Percentiles rank a stretch among this genome's conserved stretches.
Evolutionary conservation across 768 basidiomycete genomes (phyloP).

Genomic region (Exsudoporus frostii): DNA sequence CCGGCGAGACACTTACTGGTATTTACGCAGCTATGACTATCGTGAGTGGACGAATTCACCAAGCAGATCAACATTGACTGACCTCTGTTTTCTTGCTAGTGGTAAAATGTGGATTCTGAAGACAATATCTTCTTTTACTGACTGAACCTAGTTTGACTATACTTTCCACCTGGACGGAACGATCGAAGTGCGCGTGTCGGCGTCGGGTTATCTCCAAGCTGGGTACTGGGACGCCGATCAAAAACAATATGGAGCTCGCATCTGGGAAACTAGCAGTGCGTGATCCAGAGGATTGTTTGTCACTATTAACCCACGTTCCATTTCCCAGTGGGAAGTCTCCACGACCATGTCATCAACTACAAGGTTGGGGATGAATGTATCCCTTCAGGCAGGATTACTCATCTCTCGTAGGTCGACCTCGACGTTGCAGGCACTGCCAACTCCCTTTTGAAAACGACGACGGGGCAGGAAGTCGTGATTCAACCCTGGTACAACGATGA

Average conservation of each 20-base stretch:
- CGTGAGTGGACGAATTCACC: conserved; percentile 32
- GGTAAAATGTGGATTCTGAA: conserved; percentile 19
- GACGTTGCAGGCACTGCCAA: conserved; percentile 60
- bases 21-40: conserved; percentile 51
- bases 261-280: conserved; percentile 55
- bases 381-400: background rate
- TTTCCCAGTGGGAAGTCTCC: conserved; percentile 56
- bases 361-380: conserved; percentile 34
- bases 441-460: conserved; percentile 50
- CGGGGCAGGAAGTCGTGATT: conserved; percentile 45
- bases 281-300: background rate
- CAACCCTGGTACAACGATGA: conserved; percentile 58
- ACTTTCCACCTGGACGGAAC: conserved; percentile 65
- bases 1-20: background rate
- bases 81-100: conserved; percentile 19
- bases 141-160: conserved; percentile 53
- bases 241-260: conserved; percentile 50
- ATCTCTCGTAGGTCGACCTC: conserved; percentile 50
- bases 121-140: conserved; percentile 1
- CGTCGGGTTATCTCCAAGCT: conserved; percentile 67
- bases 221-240: conserved; percentile 54
- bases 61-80: background rate
- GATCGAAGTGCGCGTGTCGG: conserved; percentile 64
- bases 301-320: background rate
- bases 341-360: conserved; percentile 67